Evolutionary conservation across 306 rosid species (phyloP).

Genomic region (Fragaria vesca): DNA sequence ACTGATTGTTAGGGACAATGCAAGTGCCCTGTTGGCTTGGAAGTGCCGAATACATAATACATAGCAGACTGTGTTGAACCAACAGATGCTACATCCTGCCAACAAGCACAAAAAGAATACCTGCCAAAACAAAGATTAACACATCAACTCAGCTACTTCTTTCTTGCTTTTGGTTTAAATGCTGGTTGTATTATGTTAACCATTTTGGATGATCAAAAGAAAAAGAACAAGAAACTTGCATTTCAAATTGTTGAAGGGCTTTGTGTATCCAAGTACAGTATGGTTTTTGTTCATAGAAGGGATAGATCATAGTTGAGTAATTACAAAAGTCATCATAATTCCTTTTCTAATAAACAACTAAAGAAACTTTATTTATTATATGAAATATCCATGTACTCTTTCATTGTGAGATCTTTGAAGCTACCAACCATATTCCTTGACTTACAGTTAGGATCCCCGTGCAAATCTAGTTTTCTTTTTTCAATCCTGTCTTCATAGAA

Average conservation of each 20-base stretch:
- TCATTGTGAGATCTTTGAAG: background rate
- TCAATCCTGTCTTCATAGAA: background rate
- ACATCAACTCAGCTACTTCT: background rate
- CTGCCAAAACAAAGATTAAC: slow-evolving; percentile 32
- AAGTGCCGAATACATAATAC: slow-evolving; percentile 64
- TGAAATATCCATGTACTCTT: background rate
- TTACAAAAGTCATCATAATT: background rate
- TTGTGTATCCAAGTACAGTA: background rate
- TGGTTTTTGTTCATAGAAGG: background rate
- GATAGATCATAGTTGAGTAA: background rate
- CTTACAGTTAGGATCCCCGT: background rate
- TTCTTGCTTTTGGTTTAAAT: background rate
- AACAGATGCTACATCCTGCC: slow-evolving; percentile 80
- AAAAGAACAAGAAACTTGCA: background rate
- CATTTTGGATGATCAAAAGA: background rate
- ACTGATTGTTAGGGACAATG: slow-evolving; percentile 63
- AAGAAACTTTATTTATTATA: background rate
- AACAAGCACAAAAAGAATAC: slow-evolving; percentile 65
- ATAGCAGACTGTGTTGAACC: slow-evolving; percentile 90
- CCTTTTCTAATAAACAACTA: background rate
- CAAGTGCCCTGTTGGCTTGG: slow-evolving; percentile 54
- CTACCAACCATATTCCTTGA: background rate
- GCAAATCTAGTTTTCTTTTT: background rate
- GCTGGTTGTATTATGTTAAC: background rate
- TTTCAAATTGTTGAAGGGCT: background rate